Base-by-base conservation (phyloP, 768 basidiomycete species). In the Lepiota venenata region DNA sequence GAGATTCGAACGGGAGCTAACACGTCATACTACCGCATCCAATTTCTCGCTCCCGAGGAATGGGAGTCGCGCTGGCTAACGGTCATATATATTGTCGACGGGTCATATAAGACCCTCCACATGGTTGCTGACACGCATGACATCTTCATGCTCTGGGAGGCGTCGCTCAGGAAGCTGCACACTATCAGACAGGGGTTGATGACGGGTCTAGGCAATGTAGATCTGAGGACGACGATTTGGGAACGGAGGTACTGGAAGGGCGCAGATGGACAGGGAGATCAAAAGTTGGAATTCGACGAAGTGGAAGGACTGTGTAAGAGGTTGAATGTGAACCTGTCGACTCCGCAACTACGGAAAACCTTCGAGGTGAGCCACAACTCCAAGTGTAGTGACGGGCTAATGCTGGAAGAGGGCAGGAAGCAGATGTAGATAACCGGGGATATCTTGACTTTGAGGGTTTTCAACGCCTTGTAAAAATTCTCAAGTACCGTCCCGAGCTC, bases 401-500 rank as follows among this genome's bases (percentile, higher is more conserved):
- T 32, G 10, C 9, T 8, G 25, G 25, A 32, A 8, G 32, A 32
- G 32, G 32, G 32, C 60, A 92, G 90, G 75, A 79, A 70, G 84
- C 86, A 8, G 90, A 93, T 66, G 65, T 69, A 2, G 67, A 77
- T 47, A 68, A 71, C 1, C 74, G 74, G 1, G 81, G 80, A 0
- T 82, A 78, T 57, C 81, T 97, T 29, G 83, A 92, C 65, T 93
- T 93, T 62, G 58, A 74, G 1, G 87, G 85, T 53, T 98, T 96
- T 66, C 86, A 88, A 59, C 74, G 71, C 11, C 93, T 98, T 57
- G 88, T 95, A 58, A 89, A 87, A 63, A 67, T 84, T 29, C 78
- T 97, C 52, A 95, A 93, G 65, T 75, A 79, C n/a, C 83, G 96
- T 14, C 85, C 89, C 0, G 96, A 98, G 45, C 66, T 98, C 1